phyloP scores from a whole-genome alignment of 1,139 yeast genomes.

The Pichia sp. region DNA sequence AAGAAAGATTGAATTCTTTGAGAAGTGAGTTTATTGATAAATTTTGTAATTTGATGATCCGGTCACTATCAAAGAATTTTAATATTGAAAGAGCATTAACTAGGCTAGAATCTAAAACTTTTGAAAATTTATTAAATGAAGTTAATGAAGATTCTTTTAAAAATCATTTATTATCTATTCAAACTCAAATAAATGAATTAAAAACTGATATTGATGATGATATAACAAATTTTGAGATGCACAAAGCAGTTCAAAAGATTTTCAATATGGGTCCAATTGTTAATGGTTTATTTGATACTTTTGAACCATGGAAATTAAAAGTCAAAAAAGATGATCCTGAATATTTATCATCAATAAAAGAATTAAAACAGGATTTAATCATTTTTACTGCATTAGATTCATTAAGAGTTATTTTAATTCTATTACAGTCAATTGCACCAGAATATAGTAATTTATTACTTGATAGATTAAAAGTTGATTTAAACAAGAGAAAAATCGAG shows the following conservation, averaged over 20 bases:
- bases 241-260: constrained; percentile 54
- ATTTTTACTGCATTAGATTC: constrained; percentile 67
- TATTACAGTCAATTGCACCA: constrained; percentile 72
- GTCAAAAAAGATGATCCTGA: constrained; percentile 19
- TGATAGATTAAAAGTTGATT: constrained; percentile 53
- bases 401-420: constrained; percentile 58
- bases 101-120: constrained; percentile 16
- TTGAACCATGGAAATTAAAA: constrained; percentile 36
- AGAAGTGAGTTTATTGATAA: constrained; percentile 69
- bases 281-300: constrained; percentile 55
- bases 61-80: constrained; percentile 71
- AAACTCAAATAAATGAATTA: constrained; percentile 29
- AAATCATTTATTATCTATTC: constrained; percentile 19
- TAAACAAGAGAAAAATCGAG: constrained; percentile 35
- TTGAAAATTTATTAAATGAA: constrained; percentile 15
- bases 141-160: constrained; percentile 14
- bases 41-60: constrained; percentile 69
- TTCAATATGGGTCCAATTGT: constrained; percentile 58
- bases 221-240: constrained; percentile 47
- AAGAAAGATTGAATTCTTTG: constrained; percentile 46
- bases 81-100: constrained; percentile 41
- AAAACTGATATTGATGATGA: constrained; percentile 34
- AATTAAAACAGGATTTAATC: constrained; percentile 40
- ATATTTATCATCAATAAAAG: constrained; percentile 16
- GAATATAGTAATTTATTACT: constrained; percentile 50